Evolutionary conservation across 352 stramenopile species (phyloP), one percentile per base, ranked within the genome.

Genomic region (Phytophthora tubulina): DNA sequence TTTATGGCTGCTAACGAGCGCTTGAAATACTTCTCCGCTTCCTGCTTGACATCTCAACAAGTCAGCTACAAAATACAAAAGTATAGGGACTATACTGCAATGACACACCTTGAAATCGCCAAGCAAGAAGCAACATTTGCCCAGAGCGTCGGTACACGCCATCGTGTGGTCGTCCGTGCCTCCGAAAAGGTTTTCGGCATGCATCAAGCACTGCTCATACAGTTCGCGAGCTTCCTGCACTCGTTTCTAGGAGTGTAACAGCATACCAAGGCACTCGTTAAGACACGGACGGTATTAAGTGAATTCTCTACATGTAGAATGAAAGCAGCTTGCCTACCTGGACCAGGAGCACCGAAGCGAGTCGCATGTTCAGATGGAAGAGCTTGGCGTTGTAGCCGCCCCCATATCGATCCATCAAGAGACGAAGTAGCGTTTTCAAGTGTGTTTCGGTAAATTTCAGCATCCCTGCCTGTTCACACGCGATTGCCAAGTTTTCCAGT

Each of bases 401-500:
- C 13, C 75, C 70, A 39, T 89, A 93, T 6, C 79, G 42, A 15
- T 64, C 60, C 0, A 50, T 38, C 4, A 90, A 61, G 14, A 69
- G 49, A 6, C 27, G n/a, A 0, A 81, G 6, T 0, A 79, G 49
- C 0, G 21, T 39, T 3, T 41, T 59, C 14, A 94, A 59, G 15
- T 78, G 48, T 31, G 13, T 50, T 48, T 90, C 70, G 0, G 79
- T 70, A 2, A 63, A 21, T 2, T 41, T 53, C 1, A 72, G 36
- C 2, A 72, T 57, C 0, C 54, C 55, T 3, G 48, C 59, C 0
- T 65, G 45, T 5, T 79, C 33, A 21, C 65, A 77, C 3, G 77
- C 75, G 13, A 89, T 77, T 6, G 79, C 77, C 11, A 81, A n/a
- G 50, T 90, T 92, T 72, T 92, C 85, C 3, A 91, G 57, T 6